Base-by-base conservation (phyloP, 2,329 filamentous ascomycete species). In the Graphilbum fragrans region DNA sequence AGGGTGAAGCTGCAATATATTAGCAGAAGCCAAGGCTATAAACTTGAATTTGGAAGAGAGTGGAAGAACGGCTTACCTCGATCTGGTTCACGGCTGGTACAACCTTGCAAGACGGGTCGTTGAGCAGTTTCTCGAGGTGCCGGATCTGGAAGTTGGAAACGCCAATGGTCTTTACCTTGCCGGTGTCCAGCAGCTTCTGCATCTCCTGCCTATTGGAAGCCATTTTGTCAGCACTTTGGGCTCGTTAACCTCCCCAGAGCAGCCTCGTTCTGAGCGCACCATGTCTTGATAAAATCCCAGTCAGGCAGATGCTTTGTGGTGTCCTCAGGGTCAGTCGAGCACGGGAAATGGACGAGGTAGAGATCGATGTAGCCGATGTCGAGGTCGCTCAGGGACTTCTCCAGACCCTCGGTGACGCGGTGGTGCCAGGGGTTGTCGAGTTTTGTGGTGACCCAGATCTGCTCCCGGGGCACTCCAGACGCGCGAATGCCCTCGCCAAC, bases 1-100 rank as follows among this genome's bases (percentile, higher is more conserved):
- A 29, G 83, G 83, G 64, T 88, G 83, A 19, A 87, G 70, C 63
- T 88, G 9, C n/a, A 7, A 22, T 22, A n/a, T n/a, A 12, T 27
- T 12, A 27, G 23, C 23, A 7, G 12, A 7, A 27, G 23, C 7
- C 23, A 27, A 27, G 12, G 23, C 7, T 27, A 7, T 12, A 27
- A 27, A 27, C 12, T 7, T 12, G 7, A 10, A 3, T 3, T 9
- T 2, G n/a, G 19, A 5, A 12, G 10, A 36, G 20, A 16, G 20
- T 2, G 20, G 5, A 11, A 11, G 9, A 22, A 6, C 83, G 83
- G 63, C 88, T 82, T 19, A 87, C 70, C 63, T 90, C 84, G 57
- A 86, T 74, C 63, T 92, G 84, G 72, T 90, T 88, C 50, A 86
- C 83, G 17, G 82, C 80, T 14, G 74, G 74, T 39, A 69, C 60